These are phyloP conservation scores for Trichoderma erinaceum DNA, from an alignment of 495 filamentous ascomycete species.

Conservation along the genomic window DNA sequence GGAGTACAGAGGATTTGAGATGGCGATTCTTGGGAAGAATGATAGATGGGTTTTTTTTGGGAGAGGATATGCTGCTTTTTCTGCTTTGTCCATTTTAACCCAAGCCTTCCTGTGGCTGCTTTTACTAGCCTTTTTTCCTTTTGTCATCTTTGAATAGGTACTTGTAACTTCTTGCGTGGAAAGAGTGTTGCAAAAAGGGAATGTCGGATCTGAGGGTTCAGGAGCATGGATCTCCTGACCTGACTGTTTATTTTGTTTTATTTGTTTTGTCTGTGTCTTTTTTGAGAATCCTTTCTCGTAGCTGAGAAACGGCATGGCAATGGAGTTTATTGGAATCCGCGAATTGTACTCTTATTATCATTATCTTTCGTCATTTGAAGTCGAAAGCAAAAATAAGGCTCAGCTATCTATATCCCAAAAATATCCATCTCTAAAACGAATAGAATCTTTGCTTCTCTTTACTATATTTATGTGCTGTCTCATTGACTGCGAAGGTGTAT, in stretches of 20 bases:
- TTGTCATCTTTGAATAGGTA: neutral
- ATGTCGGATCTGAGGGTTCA: neutral
- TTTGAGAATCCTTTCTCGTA: slow-evolving; percentile 7
- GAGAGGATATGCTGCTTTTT: neutral
- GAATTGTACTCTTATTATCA: neutral
- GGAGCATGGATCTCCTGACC: neutral
- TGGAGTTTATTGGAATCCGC: neutral
- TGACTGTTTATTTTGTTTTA: neutral
- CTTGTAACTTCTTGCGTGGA: neutral
- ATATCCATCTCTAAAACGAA: neutral
- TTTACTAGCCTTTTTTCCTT: neutral
- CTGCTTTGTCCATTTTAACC: neutral
- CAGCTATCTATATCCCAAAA: neutral
- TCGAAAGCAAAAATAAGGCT: neutral
- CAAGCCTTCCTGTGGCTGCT: neutral
- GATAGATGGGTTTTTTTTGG: neutral
- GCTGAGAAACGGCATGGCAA: slow-evolving; percentile 11
- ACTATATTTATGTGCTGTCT: neutral
- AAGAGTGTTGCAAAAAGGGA: neutral
- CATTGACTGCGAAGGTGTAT: neutral
- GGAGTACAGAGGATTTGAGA: neutral
- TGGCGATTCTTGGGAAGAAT: neutral
- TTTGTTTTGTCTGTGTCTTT: neutral
- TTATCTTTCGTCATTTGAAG: neutral
- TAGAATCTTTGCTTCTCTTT: neutral